Percentiles rank a stretch among this genome's conserved stretches.
Evolutionary conservation across 2,329 filamentous ascomycete species (phyloP).

Genomic region (Pseudocercospora fijiensis): DNA sequence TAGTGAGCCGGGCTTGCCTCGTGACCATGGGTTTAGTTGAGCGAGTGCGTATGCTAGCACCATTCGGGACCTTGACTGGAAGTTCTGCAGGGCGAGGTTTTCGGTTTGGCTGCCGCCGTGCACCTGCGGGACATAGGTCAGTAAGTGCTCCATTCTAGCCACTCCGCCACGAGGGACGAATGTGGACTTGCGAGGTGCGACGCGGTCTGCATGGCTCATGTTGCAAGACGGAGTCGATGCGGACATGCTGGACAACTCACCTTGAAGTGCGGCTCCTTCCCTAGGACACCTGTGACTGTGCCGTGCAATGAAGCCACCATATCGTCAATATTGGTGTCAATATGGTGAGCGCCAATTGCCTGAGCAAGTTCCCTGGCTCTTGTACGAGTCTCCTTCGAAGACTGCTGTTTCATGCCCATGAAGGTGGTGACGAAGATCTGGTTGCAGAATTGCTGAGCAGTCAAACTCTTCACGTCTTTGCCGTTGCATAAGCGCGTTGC

Average conservation of each 20-base stretch:
- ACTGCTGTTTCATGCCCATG: conserved; percentile 68
- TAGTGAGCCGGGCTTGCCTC: conserved; percentile 58
- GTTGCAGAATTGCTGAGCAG: conserved; percentile 60
- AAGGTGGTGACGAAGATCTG: conserved; percentile 64
- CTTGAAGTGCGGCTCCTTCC: conserved; percentile 62
- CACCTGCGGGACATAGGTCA: conserved; percentile 38
- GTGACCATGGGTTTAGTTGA: conserved; percentile 61
- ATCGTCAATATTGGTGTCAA: conserved; percentile 71
- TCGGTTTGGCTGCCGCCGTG: conserved; percentile 61
- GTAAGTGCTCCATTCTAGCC: neutral
- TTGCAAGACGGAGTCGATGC: neutral
- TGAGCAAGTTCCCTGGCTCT: conserved; percentile 62
- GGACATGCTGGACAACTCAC: neutral
- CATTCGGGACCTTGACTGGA: conserved; percentile 67
- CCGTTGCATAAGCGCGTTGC: conserved; percentile 54
- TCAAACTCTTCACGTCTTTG: conserved; percentile 48
- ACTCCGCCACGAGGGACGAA: too few relatives aligned
- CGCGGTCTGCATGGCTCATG: too few relatives aligned
- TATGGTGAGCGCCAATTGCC: conserved; percentile 69
- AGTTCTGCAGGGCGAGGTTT: conserved; percentile 66
- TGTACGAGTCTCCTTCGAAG: conserved; percentile 64
- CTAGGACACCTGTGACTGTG: conserved; percentile 58
- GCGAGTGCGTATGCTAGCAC: conserved; percentile 65
- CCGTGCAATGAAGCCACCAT: conserved; percentile 61
- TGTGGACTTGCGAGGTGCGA: neutral